Evolutionary conservation across 164 flowering plant species (phyloP).

Genomic region (Saururus chinensis): DNA sequence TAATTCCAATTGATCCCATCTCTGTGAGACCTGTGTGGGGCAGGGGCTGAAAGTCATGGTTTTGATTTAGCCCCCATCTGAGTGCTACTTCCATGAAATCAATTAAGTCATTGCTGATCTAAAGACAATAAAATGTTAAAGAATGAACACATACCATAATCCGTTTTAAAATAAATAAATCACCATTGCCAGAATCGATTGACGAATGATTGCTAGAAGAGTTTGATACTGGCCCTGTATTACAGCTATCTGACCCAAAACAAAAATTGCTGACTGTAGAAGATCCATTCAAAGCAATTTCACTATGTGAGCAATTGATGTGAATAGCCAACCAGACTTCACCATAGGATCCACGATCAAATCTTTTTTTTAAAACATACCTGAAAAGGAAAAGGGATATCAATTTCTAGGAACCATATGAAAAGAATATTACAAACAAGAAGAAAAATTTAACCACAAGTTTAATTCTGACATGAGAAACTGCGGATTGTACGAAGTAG

Average conservation of each 20-base stretch:
- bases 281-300: slow-evolving; percentile 18
- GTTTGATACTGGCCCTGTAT: slow-evolving; percentile 11
- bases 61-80: neutral
- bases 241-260: slow-evolving; percentile 14
- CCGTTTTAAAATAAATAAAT: slow-evolving; percentile 80
- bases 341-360: slow-evolving; percentile 92
- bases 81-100: neutral
- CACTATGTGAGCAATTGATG: slow-evolving; percentile 60
- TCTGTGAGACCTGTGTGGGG: too few relatives aligned
- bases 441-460: too few relatives aligned
- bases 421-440: neutral
- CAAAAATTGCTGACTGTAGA: slow-evolving; percentile 8
- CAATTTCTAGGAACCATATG: neutral
- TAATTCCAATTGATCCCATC: too few relatives aligned
- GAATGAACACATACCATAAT: slow-evolving; percentile 53
- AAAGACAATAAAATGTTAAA: neutral
- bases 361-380: slow-evolving; percentile 70
- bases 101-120: neutral
- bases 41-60: too few relatives aligned
- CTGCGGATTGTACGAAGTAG: too few relatives aligned
- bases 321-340: slow-evolving; percentile 96
- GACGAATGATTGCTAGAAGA: slow-evolving; percentile 22
- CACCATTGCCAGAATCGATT: slow-evolving; percentile 19
- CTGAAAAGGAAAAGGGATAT: slow-evolving; percentile 17
- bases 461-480: too few relatives aligned